These are phyloP conservation scores for Talaromyces stipitatus DNA, from an alignment of 495 filamentous ascomycete genomes.

Conservation along the genomic window DNA sequence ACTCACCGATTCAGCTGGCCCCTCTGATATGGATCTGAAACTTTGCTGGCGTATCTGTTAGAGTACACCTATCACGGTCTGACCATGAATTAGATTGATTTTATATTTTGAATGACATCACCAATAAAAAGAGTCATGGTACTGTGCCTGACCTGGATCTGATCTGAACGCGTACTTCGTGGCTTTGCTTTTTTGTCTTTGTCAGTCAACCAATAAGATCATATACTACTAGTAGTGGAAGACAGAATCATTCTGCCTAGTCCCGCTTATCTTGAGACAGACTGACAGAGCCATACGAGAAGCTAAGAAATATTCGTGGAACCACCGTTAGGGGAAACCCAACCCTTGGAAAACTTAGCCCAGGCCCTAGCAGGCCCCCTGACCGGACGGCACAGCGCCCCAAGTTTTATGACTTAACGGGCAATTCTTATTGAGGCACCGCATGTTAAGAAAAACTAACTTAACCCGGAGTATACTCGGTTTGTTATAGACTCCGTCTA, in stretches of 20 bases:
- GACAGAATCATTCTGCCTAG: not conserved
- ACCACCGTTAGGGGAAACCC: not conserved
- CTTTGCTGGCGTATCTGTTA: slow-evolving; percentile 36
- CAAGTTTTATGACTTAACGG: not conserved
- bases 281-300: too few relatives aligned
- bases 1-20: not conserved
- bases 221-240: slow-evolving; percentile 19
- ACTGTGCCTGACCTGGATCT: too few relatives aligned
- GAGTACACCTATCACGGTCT: not conserved
- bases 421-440: not conserved
- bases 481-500: not conserved
- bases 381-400: not conserved
- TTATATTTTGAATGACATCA: not conserved
- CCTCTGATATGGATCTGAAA: not conserved
- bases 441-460: not conserved
- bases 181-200: not conserved
- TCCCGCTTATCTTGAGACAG: not conserved
- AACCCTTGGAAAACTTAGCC: not conserved
- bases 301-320: not conserved
- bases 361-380: not conserved
- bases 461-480: not conserved
- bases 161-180: not conserved
- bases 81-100: too few relatives aligned
- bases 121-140: too few relatives aligned
- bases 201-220: not conserved